Base-by-base conservation (phyloP, 768 basidiomycete species). In the Guyanaporus albipodus region DNA sequence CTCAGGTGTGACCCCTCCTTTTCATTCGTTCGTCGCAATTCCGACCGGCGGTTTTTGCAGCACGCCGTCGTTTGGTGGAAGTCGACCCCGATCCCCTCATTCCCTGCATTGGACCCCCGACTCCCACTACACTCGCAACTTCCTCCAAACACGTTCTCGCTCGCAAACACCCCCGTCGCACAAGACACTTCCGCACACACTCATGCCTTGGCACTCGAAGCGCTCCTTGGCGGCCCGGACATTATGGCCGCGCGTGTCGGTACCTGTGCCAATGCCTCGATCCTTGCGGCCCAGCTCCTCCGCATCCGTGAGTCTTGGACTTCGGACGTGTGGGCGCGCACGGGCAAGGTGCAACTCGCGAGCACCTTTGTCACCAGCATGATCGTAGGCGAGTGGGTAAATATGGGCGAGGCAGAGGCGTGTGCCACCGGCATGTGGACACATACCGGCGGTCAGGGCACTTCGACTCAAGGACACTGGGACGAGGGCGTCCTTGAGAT, bases 61-160 rank as follows among this genome's bases (percentile, higher is more conserved):
- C 82, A 85, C 60, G 85, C 87, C 4, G 72, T 89, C 17, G 88
- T 91, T 32, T 91, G 87, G 86, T 91, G 88, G 87, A 88, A 87
- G 67, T 82, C 85, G 1, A 84, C 82, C 8, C 77, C 87, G 9
- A 76, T 87, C 11, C 80, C 83, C 12, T 82, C 81, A 8, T 72
- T 91, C 43, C 85, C 85, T 19, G 76, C 81, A 15, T 71, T 91
- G 40, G 85, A 89, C 58, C 79, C 87, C 3, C 77, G 80, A 53
- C 64, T 80, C n/a, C 79, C 84, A 0, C 67, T 91, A 7, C 78
- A 85, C 56, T 68, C 77, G 1, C 87, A 88, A 57, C 83, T 91
- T 46, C 74, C 78, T 1, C 68, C 83, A 0, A 78, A 78, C 19
- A 75, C 77, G 0, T 87, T 90, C 58, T 82, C 85, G 9, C 63